These are phyloP conservation scores for Lippia alba DNA, from an alignment of 305 asterid genomes.

Conservation along the genomic window DNA sequence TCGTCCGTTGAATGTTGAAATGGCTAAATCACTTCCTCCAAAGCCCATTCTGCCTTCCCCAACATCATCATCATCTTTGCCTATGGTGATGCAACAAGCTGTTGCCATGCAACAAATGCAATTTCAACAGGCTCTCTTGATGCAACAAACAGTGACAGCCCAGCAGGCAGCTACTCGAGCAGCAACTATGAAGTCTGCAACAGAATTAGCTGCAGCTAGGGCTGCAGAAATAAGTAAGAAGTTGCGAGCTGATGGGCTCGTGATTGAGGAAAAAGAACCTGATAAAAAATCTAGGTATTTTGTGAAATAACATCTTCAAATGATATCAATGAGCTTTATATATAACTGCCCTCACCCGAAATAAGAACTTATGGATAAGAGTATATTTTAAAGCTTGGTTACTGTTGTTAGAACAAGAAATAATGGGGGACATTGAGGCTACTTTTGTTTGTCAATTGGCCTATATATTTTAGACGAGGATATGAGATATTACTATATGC, in stretches of 20 bases:
- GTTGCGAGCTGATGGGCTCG: slow-evolving; percentile 82
- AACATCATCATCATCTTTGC: slow-evolving; percentile 68
- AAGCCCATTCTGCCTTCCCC: slow-evolving; percentile 58
- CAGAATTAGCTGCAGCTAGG: slow-evolving; percentile 96
- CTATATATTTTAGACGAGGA: no score
- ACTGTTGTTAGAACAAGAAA: slow-evolving; percentile 1
- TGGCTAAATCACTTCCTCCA: slow-evolving; percentile 95
- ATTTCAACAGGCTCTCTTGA: slow-evolving; percentile 91
- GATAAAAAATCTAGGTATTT: slow-evolving; percentile 72
- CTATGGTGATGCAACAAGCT: slow-evolving; percentile 94
- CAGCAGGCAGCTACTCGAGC: slow-evolving; percentile 97
- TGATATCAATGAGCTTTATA: slow-evolving; percentile 13
- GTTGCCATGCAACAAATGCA: slow-evolving; percentile 99
- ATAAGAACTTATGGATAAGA: not conserved
- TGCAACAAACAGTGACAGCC: slow-evolving; percentile 89
- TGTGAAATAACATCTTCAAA: not conserved
- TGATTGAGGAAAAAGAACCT: slow-evolving; percentile 57
- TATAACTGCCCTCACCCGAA: not conserved
- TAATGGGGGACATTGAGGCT: no score
- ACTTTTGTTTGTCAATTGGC: no score
- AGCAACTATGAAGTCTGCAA: slow-evolving; percentile 95
- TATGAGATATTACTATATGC: no score
- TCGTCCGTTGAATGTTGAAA: slow-evolving; percentile 95
- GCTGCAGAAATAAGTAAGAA: slow-evolving; percentile 96
- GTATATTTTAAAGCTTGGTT: slow-evolving; percentile 3